phyloP scores from a whole-genome alignment of 192 early-diverging fungal genomes.

The Funneliformis geosporum region DNA sequence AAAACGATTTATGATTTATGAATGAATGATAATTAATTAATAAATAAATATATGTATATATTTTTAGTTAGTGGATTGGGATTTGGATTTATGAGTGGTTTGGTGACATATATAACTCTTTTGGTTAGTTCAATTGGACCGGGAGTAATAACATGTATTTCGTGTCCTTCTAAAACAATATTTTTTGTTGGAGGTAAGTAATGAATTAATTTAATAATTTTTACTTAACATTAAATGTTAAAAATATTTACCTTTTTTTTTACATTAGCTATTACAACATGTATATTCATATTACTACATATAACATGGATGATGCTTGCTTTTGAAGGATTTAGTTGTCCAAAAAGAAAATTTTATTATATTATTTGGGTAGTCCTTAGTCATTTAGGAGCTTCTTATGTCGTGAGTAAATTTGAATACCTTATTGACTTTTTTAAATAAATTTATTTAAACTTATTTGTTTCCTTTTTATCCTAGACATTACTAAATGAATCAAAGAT shows the following conservation, averaged over 20 bases:
- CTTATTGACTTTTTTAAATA: background rate
- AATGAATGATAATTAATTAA: no score
- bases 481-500: slow-evolving; percentile 46
- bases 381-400: slow-evolving; percentile 71
- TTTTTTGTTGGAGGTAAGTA: slow-evolving; percentile 69
- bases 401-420: slow-evolving; percentile 44
- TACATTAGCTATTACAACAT: slow-evolving; percentile 64
- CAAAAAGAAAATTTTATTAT: slow-evolving; percentile 43
- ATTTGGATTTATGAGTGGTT: slow-evolving; percentile 70
- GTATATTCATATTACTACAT: slow-evolving; percentile 69
- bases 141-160: slow-evolving; percentile 65
- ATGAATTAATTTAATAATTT: background rate
- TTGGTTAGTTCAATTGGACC: slow-evolving; percentile 71
- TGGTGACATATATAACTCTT: slow-evolving; percentile 67
- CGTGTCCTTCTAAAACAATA: slow-evolving; percentile 58
- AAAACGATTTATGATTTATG: background rate
- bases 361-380: slow-evolving; percentile 55
- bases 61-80: slow-evolving; percentile 63
- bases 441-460: background rate
- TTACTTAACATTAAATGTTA: background rate
- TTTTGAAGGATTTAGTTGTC: slow-evolving; percentile 63
- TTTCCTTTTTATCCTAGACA: slow-evolving; percentile 40
- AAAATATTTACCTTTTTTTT: background rate
- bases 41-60: no score
- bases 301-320: slow-evolving; percentile 75